Evolutionary conservation across 1,284 basidiomycete species (phyloP).

Genomic region (Ganoderma multipileum): DNA sequence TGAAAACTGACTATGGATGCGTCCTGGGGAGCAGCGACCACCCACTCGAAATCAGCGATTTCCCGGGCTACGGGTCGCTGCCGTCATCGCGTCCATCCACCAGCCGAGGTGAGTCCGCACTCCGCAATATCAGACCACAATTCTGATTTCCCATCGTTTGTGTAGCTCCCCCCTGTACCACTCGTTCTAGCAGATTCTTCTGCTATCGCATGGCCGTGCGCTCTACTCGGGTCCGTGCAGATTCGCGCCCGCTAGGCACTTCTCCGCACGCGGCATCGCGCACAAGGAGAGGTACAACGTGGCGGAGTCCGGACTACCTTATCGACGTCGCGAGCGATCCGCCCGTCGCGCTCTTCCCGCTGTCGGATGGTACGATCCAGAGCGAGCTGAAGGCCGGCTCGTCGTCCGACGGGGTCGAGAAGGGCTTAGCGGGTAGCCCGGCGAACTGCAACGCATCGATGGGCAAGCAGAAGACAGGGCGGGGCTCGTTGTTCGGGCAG

Average conservation of each 20-base stretch:
- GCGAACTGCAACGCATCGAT: not conserved
- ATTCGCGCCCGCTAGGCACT: conserved; percentile 68
- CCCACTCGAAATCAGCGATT: conserved; percentile 33
- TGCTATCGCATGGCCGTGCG: conserved; percentile 81
- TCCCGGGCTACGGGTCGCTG: conserved; percentile 51
- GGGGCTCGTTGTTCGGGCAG: conserved; percentile 21
- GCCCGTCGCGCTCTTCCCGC: conserved; percentile 51
- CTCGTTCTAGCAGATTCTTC: conserved; percentile 80
- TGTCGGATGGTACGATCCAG: conserved; percentile 10
- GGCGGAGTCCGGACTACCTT: conserved; percentile 88
- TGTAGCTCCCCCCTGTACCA: conserved; percentile 83
- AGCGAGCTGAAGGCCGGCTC: conserved; percentile 13
- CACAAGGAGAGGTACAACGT: conserved; percentile 84
- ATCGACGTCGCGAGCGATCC: conserved; percentile 83
- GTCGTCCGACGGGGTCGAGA: conserved; percentile 27
- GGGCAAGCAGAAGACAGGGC: conserved; percentile 7
- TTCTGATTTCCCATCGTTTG: not conserved
- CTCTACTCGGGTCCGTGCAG: conserved; percentile 83
- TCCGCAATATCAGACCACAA: not conserved
- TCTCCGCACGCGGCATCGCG: conserved; percentile 52
- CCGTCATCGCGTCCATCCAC: conserved; percentile 88
- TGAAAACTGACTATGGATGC: not conserved
- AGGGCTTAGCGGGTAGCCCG: conserved; percentile 14
- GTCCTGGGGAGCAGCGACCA: conserved; percentile 34
- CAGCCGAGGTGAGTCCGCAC: conserved; percentile 68